Base-by-base conservation (phyloP, 2,329 filamentous ascomycete genomes). In the Alternaria brassicicola region DNA sequence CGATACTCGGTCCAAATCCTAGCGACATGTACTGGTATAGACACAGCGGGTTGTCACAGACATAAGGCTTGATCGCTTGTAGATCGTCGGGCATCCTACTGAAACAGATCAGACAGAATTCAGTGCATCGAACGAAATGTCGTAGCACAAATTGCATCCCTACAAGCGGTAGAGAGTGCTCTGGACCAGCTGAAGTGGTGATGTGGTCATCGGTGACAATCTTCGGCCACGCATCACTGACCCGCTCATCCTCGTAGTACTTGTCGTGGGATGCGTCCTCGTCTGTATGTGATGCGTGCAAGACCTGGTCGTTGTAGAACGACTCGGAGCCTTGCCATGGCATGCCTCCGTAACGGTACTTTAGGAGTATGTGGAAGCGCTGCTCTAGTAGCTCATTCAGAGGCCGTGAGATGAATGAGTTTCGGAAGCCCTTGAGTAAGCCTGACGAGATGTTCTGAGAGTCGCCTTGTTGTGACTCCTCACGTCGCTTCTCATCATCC, bases 41-140 rank as follows among this genome's bases (percentile, higher is more conserved):
- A 69, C 93, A 97, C 3, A 97, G 81, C 1, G 84, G 81, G 12
- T 86, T 84, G 21, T 86, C 85, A 77, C 93, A 97, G 42, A 97
- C 92, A 61, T 84, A 83, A 2, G 90, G 90, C 65, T 91, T 92
- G 59, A 93, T 80, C 2, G 89, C 86, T 67, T 89, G 86, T 35
- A 94, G 88, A 0, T 86, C 84, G 2, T 82, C 83, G 1, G 85
- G 76, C 33, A 91, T 83, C 64, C 84, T 88, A 64, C 85, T 85
- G 75, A 96, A 91, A 69, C 93, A 97, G 23, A 93, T 88, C 53
- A 96, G 84, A 75, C 93, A 97, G 75, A 94, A 96, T 52, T 95
- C 88, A 0, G 91, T 92, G 73, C 92, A 97, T 57, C 87, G 88
- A 7, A 90, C 85, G 59, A 97, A 87, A 68, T 93, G 90, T 1